Base-by-base conservation (phyloP, 768 basidiomycete species). In the Lepiota brunneoincarnata region DNA sequence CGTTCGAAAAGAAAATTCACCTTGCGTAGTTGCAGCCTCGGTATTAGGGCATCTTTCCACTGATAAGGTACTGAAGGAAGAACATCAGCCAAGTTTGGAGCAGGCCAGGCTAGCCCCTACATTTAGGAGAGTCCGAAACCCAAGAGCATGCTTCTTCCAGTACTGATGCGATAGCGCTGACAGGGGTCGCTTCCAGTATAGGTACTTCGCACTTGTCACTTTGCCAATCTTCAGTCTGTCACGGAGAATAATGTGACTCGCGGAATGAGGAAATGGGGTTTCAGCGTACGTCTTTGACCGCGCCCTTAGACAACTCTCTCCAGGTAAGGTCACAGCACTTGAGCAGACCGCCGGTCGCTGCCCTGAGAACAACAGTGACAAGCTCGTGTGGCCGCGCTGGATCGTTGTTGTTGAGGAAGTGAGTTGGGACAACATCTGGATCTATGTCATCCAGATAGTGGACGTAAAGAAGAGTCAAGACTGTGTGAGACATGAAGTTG, bases 141-240 rank as follows among this genome's bases (percentile, higher is more conserved):
- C 90, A 93, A 18, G 64, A 57, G 12, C 76, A 72, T 0, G 89
- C 87, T 11, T 79, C 75, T 37, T 89, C 83, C 14, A 93, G 67
- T 49, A 74, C 71, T 15, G 72, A 66, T 6, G 86, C 54, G 21
- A 89, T 67, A 52, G 78, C 75, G 43, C 73, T 72, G 15, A 81
- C 78, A 15, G 82, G 76, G 23, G 85, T 66, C 6, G 77, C 75
- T 69, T 94, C 89, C 9, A 86, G 74, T 4, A 95, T 72, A 0
- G 84, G 81, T 0, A 95, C 77, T 17, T 92, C 92, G 61, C 85
- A 88, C 70, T 93, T 94, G 58, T 97, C 93, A 54, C 87, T 79
- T 66, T 92, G 90, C 86, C 90, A 92, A 61, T 93, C 91, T 75
- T 93, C 92, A 56, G 81, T 75, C 91, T 93, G 56, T 58, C 42